Conservation (phyloP, 331 rosid species). For the Telfairia occidentalis region DNA sequence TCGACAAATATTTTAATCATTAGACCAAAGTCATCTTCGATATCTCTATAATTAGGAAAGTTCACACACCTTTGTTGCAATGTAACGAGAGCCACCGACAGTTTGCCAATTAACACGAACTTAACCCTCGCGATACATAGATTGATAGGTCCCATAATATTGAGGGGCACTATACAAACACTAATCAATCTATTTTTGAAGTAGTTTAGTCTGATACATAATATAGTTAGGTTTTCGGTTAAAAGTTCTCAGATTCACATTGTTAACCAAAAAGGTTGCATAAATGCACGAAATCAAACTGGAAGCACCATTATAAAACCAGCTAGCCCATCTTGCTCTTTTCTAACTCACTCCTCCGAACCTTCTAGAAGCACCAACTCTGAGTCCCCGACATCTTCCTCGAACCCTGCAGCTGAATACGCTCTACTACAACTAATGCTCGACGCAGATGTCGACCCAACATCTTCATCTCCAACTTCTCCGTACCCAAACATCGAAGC, state of each 20-base stretch:
- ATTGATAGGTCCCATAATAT: too few relatives aligned
- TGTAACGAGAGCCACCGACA: too few relatives aligned
- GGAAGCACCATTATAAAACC: not conserved
- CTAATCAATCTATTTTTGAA: not conserved
- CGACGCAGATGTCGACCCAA: constrained; percentile 44
- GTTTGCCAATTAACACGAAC: too few relatives aligned
- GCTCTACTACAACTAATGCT: constrained; percentile 35
- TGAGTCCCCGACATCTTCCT: constrained; percentile 49
- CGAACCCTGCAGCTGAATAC: constrained; percentile 25
- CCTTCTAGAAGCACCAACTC: constrained; percentile 42
- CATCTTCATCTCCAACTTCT: constrained; percentile 18
- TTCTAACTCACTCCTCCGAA: not conserved
- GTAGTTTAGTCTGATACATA: not conserved
- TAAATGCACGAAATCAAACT: not conserved
- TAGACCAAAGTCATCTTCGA: too few relatives aligned
- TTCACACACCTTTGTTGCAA: too few relatives aligned
- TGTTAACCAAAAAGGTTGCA: not conserved
- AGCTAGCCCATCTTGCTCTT: not conserved
- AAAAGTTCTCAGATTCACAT: not conserved
- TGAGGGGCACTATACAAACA: too few relatives aligned
- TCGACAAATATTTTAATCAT: too few relatives aligned
- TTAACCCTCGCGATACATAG: too few relatives aligned
- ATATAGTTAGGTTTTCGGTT: not conserved
- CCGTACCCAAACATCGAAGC: constrained; percentile 13
- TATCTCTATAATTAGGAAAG: too few relatives aligned